Percentiles rank a stretch among this genome's conserved stretches.
These are phyloP conservation scores for Pleurotus salmoneostramineus DNA, from an alignment of 768 basidiomycete genomes.

Conservation along the genomic window DNA sequence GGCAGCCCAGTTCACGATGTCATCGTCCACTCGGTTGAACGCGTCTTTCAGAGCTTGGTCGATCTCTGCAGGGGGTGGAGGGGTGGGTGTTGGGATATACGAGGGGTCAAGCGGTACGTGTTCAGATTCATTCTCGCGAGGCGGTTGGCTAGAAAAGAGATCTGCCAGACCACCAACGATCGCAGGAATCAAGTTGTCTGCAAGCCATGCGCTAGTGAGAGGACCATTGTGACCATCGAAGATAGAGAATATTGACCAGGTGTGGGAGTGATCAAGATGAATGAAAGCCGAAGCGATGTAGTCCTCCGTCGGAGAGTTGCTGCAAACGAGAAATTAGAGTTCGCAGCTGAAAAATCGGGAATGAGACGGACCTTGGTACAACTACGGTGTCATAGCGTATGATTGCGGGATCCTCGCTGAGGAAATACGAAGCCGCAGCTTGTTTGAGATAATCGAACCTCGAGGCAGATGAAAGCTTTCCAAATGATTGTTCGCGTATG, in stretches of 20 bases:
- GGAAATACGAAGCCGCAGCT: neutral
- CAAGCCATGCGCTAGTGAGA: slow-evolving; percentile 23
- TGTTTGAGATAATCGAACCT: neutral
- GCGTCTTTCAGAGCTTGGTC: slow-evolving; percentile 30
- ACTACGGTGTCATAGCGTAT: neutral
- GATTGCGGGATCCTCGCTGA: slow-evolving; percentile 1
- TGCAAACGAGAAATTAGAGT: neutral
- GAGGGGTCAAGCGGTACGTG: slow-evolving; percentile 2
- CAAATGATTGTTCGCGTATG: too few relatives aligned
- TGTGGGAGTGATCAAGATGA: neutral
- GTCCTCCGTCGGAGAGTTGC: neutral
- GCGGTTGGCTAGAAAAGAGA: slow-evolving; percentile 9
- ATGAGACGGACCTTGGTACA: neutral
- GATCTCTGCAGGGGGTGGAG: slow-evolving; percentile 25
- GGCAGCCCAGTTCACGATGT: slow-evolving; percentile 31
- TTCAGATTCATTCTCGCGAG: slow-evolving; percentile 5
- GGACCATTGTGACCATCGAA: slow-evolving; percentile 27
- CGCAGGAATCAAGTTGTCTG: slow-evolving; percentile 19
- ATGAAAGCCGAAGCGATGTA: slow-evolving; percentile 1
- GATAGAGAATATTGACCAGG: slow-evolving; percentile 29
- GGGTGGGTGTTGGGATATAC: neutral
- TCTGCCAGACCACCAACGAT: slow-evolving; percentile 8
- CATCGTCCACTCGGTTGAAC: slow-evolving; percentile 35
- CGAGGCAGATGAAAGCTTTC: too few relatives aligned
- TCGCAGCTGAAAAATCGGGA: neutral